phyloP scores from a whole-genome alignment of 805 yeast species.

The Candida takata region DNA sequence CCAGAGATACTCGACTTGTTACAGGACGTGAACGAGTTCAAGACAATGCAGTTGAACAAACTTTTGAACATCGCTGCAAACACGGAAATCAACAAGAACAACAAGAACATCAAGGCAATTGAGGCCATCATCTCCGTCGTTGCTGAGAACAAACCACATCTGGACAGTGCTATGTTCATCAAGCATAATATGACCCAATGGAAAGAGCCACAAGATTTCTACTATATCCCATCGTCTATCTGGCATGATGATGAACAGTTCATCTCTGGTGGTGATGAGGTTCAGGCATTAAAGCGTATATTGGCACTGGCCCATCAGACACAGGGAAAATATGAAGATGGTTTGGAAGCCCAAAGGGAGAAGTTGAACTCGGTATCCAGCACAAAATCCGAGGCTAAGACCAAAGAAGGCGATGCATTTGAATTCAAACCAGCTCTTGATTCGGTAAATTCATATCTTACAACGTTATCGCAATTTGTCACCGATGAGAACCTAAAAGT shows the following conservation, averaged over 20 bases:
- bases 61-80: conserved; percentile 53
- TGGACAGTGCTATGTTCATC: conserved; percentile 86
- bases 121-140: conserved; percentile 48
- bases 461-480: conserved; percentile 54
- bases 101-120: conserved; percentile 36
- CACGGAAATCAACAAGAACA: conserved; percentile 52
- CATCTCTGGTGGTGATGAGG: conserved; percentile 45
- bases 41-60: conserved; percentile 64
- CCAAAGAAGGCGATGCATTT: conserved; percentile 40
- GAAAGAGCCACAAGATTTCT: conserved; percentile 83
- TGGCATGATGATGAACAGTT: conserved; percentile 95
- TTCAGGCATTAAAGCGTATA: conserved; percentile 38
- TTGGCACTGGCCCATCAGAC: conserved; percentile 36
- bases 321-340: conserved; percentile 23
- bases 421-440: conserved; percentile 29
- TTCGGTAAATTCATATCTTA: conserved; percentile 44
- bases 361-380: conserved; percentile 25
- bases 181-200: conserved; percentile 73
- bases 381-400: conserved; percentile 32
- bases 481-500: conserved; percentile 69
- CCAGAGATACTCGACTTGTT: conserved; percentile 83
- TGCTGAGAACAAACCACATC: conserved; percentile 58
- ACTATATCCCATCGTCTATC: conserved; percentile 79
- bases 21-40: conserved; percentile 77
- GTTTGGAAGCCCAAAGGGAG: conserved; percentile 25